phyloP scores from a whole-genome alignment of 768 basidiomycete species.

The Sistotremastrum niveocremeum region DNA sequence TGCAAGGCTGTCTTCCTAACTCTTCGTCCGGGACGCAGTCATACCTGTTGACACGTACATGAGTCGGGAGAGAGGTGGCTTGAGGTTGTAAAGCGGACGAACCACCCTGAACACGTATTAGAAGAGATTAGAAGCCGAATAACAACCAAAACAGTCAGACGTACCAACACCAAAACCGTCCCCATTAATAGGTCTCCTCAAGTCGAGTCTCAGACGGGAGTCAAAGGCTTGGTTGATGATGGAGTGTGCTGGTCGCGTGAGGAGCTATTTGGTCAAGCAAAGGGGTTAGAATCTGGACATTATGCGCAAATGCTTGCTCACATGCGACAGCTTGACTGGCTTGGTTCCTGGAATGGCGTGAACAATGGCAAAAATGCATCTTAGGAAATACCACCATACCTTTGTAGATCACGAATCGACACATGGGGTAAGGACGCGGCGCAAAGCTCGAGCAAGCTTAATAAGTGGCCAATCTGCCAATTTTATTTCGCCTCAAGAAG shows the following conservation, averaged over 20 bases:
- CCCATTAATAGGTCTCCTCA: conserved; percentile 77
- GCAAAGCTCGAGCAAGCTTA: no score
- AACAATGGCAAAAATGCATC: no score
- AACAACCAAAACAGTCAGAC: conserved; percentile 13
- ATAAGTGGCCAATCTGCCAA: no score
- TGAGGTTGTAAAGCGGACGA: neutral
- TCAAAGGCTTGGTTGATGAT: conserved; percentile 98
- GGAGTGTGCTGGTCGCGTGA: conserved; percentile 87
- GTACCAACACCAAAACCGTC: conserved; percentile 93
- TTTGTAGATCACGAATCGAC: conserved; percentile 90
- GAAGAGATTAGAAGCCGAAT: neutral
- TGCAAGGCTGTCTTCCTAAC: conserved; percentile 77
- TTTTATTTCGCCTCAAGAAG: no score
- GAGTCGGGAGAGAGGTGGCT: neutral
- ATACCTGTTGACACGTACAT: conserved; percentile 64
- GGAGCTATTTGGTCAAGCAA: conserved; percentile 34
- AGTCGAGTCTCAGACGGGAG: conserved; percentile 74
- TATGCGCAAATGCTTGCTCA: conserved; percentile 18
- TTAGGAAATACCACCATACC: conserved; percentile 23
- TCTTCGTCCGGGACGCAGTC: conserved; percentile 77
- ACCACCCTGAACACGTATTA: neutral
- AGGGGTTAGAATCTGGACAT: conserved; percentile 2
- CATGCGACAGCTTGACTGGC: conserved; percentile 84
- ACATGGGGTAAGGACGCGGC: conserved; percentile 33
- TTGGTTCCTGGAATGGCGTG: conserved; percentile 29